Evolutionary conservation across 345 rosid genomes (phyloP), one percentile per base, ranked within the genome.

Genomic region (Brassica rapa): DNA sequence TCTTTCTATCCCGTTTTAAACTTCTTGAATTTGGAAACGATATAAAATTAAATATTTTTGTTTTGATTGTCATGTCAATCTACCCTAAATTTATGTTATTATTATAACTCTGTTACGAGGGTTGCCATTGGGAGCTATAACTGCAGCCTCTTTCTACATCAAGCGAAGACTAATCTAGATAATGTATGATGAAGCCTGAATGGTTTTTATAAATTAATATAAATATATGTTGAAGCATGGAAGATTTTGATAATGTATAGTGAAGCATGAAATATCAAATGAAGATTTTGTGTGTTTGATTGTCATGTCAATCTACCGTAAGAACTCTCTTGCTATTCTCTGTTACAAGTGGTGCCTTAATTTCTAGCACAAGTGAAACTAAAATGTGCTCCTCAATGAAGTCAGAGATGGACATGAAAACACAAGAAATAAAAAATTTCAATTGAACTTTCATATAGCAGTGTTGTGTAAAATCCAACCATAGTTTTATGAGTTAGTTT

Each of bases 1-100:
- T 59, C 56, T 5, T 9, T 53, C 9, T 53, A 30, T 55, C 8
- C 8, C 5, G 21, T 46, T 69, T 68, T 56, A 8, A 68, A 2
- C 67, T 56, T 62, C 7, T 72, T 63, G 23, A 75, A 39, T 39
- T 55, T 63, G 66, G 63, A 70, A 53, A 55, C 66, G 4, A 70
- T 35, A 25, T 77, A 71, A 71, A 76, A 24, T 35, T 71, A 16
- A 53, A 9, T 16, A 16, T 71, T 71, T 37, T 55, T 24, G 33
- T 25, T 60, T 11, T 60, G 15, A 60, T 60, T 60, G 15, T 59
- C 7, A 59, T 57, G 27, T 21, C 4, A 23, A 9, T 57, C 30
- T 19, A 19, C 21, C 21, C 21, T 19, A 19, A 19, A 19, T 19
- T 19, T 19, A 19, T 19, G 21, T 19, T 19, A 19, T 19, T 19